A percentile compares a stretch with the other conserved stretches of the same genome.
These are phyloP conservation scores for Boletellus ananas DNA, from an alignment of 768 basidiomycete genomes.

Conservation along the genomic window DNA sequence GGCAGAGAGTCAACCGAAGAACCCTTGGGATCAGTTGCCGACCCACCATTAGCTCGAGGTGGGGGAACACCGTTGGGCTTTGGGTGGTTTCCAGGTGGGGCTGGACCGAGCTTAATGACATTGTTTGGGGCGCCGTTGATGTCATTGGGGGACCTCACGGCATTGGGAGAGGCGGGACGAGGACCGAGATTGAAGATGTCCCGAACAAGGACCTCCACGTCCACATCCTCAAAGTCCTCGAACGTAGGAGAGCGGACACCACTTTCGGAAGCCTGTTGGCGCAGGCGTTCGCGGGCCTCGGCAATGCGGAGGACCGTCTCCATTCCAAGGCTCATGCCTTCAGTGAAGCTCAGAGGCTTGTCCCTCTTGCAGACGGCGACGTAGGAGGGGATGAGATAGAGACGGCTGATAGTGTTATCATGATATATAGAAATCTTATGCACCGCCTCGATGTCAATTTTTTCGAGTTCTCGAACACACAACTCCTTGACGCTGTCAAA, in stretches of 20 bases:
- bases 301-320: slow-evolving; percentile 37
- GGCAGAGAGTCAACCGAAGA: slow-evolving; percentile 25
- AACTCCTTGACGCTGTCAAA: slow-evolving; percentile 39
- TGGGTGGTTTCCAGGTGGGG: slow-evolving; percentile 15
- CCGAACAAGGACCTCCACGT: slow-evolving; percentile 26
- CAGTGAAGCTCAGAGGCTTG: slow-evolving; percentile 34
- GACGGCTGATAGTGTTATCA: slow-evolving; percentile 29
- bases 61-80: slow-evolving; percentile 19
- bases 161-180: slow-evolving; percentile 24
- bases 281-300: slow-evolving; percentile 39
- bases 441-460: slow-evolving; percentile 32
- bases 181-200: slow-evolving; percentile 28
- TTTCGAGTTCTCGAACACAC: slow-evolving; percentile 38
- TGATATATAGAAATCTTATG: slow-evolving; percentile 40
- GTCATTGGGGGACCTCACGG: slow-evolving; percentile 5
- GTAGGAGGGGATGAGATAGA: slow-evolving; percentile 36
- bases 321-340: slow-evolving; percentile 41
- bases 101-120: slow-evolving; percentile 19
- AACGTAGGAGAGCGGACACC: slow-evolving; percentile 31
- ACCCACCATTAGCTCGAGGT: slow-evolving; percentile 31
- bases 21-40: slow-evolving; percentile 23
- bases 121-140: slow-evolving; percentile 9
- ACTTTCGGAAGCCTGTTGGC: slow-evolving; percentile 30
- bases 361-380: slow-evolving; percentile 34
- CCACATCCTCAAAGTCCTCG: slow-evolving; percentile 29